phyloP scores from a whole-genome alignment of 2,329 filamentous ascomycete species.

The Scolecobasidium constrictum region DNA sequence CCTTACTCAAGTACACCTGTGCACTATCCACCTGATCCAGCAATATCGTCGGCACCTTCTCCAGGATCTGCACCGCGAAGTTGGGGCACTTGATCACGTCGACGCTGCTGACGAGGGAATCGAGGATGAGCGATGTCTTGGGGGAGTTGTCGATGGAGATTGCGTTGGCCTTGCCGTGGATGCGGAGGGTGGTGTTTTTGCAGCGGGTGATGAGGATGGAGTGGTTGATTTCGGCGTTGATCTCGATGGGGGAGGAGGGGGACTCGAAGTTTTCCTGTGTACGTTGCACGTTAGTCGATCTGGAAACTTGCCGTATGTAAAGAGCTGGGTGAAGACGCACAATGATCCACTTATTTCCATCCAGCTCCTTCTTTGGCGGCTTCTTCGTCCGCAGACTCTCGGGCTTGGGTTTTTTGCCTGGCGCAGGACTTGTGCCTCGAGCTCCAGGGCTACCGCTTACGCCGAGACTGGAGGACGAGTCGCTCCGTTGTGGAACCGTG shows the following conservation, averaged over 20 bases:
- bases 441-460: constrained; percentile 73
- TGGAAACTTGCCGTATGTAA: too few relatives aligned
- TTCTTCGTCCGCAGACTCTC: constrained; percentile 38
- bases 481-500: constrained; percentile 51
- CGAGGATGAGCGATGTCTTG: constrained; percentile 74
- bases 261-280: constrained; percentile 81
- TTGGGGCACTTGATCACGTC: constrained; percentile 94
- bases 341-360: constrained; percentile 81
- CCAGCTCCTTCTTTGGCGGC: constrained; percentile 37
- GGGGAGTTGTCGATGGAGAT: constrained; percentile 87
- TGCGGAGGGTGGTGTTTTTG: constrained; percentile 78
- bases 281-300: background rate
- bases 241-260: constrained; percentile 58
- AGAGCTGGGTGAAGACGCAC: constrained; percentile 34
- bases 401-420: constrained; percentile 47
- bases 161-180: constrained; percentile 93
- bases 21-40: constrained; percentile 91
- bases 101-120: constrained; percentile 79
- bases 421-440: constrained; percentile 64
- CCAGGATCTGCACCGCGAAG: constrained; percentile 87
- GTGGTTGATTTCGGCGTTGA: constrained; percentile 72
- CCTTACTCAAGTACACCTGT: constrained; percentile 72
- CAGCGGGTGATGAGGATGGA: constrained; percentile 88
- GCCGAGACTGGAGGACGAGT: constrained; percentile 37
- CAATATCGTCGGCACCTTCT: constrained; percentile 74